A percentile compares a stretch with the other conserved stretches of the same genome.
Evolutionary conservation across 192 early-diverging fungal species (phyloP).

Genomic region (Entomortierella lignicola): DNA sequence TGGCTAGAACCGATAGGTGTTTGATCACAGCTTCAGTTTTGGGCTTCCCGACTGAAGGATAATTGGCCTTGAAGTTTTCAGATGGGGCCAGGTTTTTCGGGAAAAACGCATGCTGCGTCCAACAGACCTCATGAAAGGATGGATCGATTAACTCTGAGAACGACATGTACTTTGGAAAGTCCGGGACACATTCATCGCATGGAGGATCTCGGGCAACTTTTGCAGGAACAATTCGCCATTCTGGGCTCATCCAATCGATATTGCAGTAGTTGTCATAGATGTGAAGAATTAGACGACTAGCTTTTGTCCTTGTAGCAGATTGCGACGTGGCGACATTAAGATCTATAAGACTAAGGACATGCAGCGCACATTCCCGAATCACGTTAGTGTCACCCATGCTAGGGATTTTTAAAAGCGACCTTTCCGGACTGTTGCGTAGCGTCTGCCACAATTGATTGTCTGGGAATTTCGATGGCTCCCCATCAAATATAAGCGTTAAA

Average conservation of each 20-base stretch:
- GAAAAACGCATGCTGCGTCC: conserved; percentile 36
- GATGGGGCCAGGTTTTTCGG: conserved; percentile 18
- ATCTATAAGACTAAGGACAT: neutral
- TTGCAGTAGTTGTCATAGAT: conserved; percentile 7
- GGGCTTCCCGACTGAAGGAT: neutral
- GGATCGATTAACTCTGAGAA: conserved; percentile 4
- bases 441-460: no score
- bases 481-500: neutral
- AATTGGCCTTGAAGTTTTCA: neutral
- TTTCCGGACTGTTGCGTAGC: no score
- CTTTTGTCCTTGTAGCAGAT: neutral
- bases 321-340: neutral
- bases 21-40: neutral
- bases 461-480: neutral
- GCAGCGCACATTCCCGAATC: neutral
- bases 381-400: neutral
- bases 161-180: conserved; percentile 4
- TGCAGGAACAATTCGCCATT: conserved; percentile 28
- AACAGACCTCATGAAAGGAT: neutral
- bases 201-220: neutral
- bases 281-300: neutral
- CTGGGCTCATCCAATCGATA: conserved; percentile 22
- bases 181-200: neutral
- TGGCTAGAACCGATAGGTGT: neutral
- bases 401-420: neutral